These are phyloP conservation scores for Ophiostoma ips DNA, from an alignment of 2,329 filamentous ascomycete genomes.

Conservation along the genomic window DNA sequence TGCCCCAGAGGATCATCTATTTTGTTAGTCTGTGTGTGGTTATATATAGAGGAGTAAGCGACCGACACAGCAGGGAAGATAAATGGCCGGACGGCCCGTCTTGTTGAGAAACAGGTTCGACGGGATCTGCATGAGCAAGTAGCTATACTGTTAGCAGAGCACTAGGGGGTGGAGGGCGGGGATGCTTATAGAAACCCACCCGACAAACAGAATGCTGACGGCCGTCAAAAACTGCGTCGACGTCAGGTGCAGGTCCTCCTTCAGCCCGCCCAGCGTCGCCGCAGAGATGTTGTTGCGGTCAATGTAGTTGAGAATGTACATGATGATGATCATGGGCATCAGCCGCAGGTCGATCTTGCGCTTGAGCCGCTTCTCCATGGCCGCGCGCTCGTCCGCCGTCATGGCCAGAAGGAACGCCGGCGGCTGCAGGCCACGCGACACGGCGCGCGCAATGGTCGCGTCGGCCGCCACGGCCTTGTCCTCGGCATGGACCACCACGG, in stretches of 20 bases:
- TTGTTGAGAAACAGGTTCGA: constrained; percentile 39
- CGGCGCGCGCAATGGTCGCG: neutral
- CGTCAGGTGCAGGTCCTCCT: constrained; percentile 29
- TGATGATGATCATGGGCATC: constrained; percentile 45
- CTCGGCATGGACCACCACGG: neutral
- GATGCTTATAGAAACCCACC: constrained; percentile 19
- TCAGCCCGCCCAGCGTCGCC: constrained; percentile 31
- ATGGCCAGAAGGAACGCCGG: constrained; percentile 8
- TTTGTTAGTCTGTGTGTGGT: neutral
- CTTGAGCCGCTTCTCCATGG: constrained; percentile 39
- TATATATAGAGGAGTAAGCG: neutral
- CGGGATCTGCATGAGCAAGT: constrained; percentile 36
- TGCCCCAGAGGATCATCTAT: constrained; percentile 35
- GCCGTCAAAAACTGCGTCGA: constrained; percentile 23
- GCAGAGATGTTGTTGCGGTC: constrained; percentile 30
- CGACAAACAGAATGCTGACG: constrained; percentile 37
- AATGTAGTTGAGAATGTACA: constrained; percentile 52
- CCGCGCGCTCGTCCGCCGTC: constrained; percentile 13
- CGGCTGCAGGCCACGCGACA: constrained; percentile 30
- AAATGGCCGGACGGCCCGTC: constrained; percentile 32
- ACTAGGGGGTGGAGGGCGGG: no score
- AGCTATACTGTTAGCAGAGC: constrained; percentile 18
- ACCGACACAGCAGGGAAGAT: constrained; percentile 31
- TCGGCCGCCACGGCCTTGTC: constrained; percentile 23
- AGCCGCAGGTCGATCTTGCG: constrained; percentile 47